A percentile compares a stretch with the other conserved stretches of the same genome.
Conservation (phyloP, 2,329 filamentous ascomycete genomes). For the Whalleya microplaca region DNA sequence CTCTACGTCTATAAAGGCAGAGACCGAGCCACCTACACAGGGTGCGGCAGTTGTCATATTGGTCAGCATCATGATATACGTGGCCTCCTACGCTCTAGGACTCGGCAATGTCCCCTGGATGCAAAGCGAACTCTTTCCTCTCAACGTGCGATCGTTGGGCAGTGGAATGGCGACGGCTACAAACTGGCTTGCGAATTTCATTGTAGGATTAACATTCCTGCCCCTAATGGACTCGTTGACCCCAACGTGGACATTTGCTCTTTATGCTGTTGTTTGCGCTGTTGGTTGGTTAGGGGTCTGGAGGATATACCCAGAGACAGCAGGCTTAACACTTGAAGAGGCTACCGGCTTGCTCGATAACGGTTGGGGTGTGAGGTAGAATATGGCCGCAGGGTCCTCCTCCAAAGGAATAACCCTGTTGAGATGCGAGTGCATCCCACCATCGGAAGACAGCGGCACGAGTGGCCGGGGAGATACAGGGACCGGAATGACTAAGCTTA, state of each 20-base stretch:
- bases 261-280: conserved; percentile 76
- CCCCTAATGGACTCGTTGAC: conserved; percentile 68
- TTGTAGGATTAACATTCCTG: conserved; percentile 84
- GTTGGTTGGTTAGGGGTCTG: conserved; percentile 71
- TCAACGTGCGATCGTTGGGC: conserved; percentile 72
- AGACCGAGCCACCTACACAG: conserved; percentile 1
- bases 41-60: conserved; percentile 64
- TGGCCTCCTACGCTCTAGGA: conserved; percentile 83
- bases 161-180: conserved; percentile 77
- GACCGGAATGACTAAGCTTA: not conserved
- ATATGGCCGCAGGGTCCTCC: not conserved
- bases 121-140: conserved; percentile 88
- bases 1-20: conserved; percentile 23
- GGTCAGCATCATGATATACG: conserved; percentile 77
- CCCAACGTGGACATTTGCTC: conserved; percentile 75
- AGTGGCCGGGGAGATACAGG: not conserved
- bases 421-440: not conserved
- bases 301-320: conserved; percentile 84
- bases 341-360: conserved; percentile 71
- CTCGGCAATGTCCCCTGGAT: conserved; percentile 96
- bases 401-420: no score
- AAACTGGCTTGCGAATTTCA: conserved; percentile 86
- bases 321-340: conserved; percentile 79
- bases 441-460: not conserved
- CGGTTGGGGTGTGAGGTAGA: conserved; percentile 70